These are phyloP conservation scores for Mucor plumbeus DNA, from an alignment of 371 early-diverging fungal genomes.

Conservation along the genomic window DNA sequence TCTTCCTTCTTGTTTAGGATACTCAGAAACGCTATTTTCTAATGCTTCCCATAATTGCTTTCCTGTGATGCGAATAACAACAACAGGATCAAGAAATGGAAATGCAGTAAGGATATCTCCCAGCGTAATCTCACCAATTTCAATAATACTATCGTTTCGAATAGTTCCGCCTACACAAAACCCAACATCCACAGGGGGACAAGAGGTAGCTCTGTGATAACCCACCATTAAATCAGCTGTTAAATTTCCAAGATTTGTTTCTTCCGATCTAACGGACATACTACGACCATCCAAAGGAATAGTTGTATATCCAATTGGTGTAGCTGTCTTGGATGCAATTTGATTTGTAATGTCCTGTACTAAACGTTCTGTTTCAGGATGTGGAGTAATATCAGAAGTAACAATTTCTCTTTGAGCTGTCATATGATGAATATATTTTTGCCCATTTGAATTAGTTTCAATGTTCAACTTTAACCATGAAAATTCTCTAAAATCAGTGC, in stretches of 20 bases:
- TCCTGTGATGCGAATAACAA: conserved; percentile 63
- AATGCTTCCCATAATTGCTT: conserved; percentile 60
- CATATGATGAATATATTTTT: conserved; percentile 30
- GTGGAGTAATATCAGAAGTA: conserved; percentile 38
- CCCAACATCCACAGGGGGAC: conserved; percentile 50
- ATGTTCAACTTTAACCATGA: conserved; percentile 48
- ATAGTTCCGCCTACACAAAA: conserved; percentile 65
- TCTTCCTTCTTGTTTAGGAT: conserved; percentile 69
- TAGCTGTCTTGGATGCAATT: conserved; percentile 49
- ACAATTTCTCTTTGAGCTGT: conserved; percentile 48
- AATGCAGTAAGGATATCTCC: conserved; percentile 66
- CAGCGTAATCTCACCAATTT: conserved; percentile 58
- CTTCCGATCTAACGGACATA: conserved; percentile 55
- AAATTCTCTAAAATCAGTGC: conserved; percentile 70
- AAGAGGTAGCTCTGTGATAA: conserved; percentile 42
- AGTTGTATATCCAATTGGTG: conserved; percentile 55
- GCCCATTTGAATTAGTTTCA: conserved; percentile 21
- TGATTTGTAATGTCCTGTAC: conserved; percentile 44
- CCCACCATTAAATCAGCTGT: conserved; percentile 65
- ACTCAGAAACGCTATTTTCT: conserved; percentile 64
- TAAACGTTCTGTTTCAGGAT: conserved; percentile 41
- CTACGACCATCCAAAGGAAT: conserved; percentile 61
- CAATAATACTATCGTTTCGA: conserved; percentile 59
- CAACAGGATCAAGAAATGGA: conserved; percentile 69
- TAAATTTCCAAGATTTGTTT: conserved; percentile 65